Base-by-base conservation (phyloP, 106 monocot species). In the Dendrobium chrysotoxum region DNA sequence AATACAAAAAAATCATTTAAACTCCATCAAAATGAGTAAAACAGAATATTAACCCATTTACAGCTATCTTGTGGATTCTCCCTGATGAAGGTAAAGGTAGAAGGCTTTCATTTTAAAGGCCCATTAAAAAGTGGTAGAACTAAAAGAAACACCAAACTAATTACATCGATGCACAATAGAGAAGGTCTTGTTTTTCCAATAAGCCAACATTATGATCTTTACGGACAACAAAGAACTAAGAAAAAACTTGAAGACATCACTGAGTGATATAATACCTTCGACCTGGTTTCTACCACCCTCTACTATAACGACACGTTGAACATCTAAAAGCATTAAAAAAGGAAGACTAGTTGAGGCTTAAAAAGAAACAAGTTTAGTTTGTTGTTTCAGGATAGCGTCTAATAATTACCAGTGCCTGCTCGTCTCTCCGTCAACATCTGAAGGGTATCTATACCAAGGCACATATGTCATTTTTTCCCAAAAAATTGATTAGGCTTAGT, bases 271-370 rank as follows among this genome's bases (percentile, higher is more conserved):
- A 77, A 95, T 92, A 53, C 95, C 95, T 83, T 92, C 87, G 7
- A 95, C 95, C 55, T 90, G 90, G 79, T 87, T 95, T 84, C 90
- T 92, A 38, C 95, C 95, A 70, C 92, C 95, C 82, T 95, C 92
- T 12, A 95, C 90, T 50, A 95, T 86, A 54, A 92, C 76, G 17
- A 95, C 79, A 28, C 92, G 86, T 30, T 92, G 89, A 2, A 95
- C 90, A 5, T 90, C 95, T 95, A 78, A 44, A 75, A 72, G 44
- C 55, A 54, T 45, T 31, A 7, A 4, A 7, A 4, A 79, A 39
- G 25, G n/a, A 46, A 25, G 23, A n/a, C n/a, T n/a, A 46, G 4
- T 42, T 23, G 0, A 45, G 45, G 30, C 17, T 28, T 61, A 28
- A 28, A 3, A 65, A 65, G 50, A 50, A 13, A 50, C 4, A 65